phyloP scores from a whole-genome alignment of 805 yeast species.

The Saturnispora kantuleensis region DNA sequence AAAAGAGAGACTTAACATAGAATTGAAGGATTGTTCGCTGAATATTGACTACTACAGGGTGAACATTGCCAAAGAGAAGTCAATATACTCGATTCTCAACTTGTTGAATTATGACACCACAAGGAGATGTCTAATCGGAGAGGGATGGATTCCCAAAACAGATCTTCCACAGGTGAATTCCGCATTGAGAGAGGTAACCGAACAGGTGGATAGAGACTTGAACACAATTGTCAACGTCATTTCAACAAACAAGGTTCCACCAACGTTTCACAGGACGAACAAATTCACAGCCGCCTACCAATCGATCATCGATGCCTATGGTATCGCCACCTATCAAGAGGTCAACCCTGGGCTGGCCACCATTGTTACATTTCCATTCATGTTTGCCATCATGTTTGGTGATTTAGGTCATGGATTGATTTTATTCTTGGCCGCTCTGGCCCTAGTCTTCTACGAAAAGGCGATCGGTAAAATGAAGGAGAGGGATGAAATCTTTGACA shows the following conservation, averaged over 20 bases:
- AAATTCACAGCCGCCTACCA: conserved; percentile 64
- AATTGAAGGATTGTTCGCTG: conserved; percentile 67
- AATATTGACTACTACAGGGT: conserved; percentile 70
- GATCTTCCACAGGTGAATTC: conserved; percentile 59
- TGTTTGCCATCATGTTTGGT: conserved; percentile 82
- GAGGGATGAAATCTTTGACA: conserved; percentile 66
- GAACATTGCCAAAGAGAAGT: conserved; percentile 65
- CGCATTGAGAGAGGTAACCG: conserved; percentile 56
- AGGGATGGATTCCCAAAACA: conserved; percentile 91
- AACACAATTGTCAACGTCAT: conserved; percentile 51
- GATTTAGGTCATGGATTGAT: conserved; percentile 73
- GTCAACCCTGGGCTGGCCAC: conserved; percentile 71
- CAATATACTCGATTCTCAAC: conserved; percentile 70
- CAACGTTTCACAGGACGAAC: conserved; percentile 61
- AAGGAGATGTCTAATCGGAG: conserved; percentile 83
- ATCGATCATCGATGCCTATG: conserved; percentile 66
- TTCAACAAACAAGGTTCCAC: conserved; percentile 58
- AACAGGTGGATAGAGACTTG: conserved; percentile 32
- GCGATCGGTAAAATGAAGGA: conserved; percentile 40
- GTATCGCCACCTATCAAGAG: conserved; percentile 66
- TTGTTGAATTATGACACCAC: conserved; percentile 70
- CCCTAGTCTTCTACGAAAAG: conserved; percentile 46
- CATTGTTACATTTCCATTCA: conserved; percentile 66
- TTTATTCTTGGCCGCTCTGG: conserved; percentile 44
- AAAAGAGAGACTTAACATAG: conserved; percentile 60